A percentile compares a stretch with the other conserved stretches of the same genome.
Evolutionary conservation across 805 yeast species (phyloP).

Genomic region (Nakazawaea anatomiae): DNA sequence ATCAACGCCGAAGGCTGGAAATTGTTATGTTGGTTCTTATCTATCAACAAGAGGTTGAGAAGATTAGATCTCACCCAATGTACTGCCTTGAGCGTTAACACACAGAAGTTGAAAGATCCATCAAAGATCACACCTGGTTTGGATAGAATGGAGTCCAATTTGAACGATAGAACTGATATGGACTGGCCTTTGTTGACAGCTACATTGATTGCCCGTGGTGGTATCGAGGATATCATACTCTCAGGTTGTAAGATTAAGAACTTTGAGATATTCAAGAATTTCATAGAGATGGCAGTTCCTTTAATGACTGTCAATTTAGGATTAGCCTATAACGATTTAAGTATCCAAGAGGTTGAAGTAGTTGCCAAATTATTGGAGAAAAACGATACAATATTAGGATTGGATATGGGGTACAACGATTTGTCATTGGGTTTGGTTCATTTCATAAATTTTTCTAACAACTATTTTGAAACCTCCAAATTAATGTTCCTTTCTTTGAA

Average conservation of each 20-base stretch:
- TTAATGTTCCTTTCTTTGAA: conserved; percentile 55
- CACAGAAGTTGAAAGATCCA: conserved; percentile 29
- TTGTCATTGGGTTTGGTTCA: conserved; percentile 34
- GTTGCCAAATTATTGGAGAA: conserved; percentile 53
- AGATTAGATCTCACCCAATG: conserved; percentile 71
- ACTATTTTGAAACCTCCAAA: conserved; percentile 15
- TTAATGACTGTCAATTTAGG: conserved; percentile 61
- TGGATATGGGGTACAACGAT: conserved; percentile 84
- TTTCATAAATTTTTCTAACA: conserved; percentile 27
- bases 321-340: conserved; percentile 66
- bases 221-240: conserved; percentile 71
- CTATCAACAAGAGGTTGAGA: conserved; percentile 51
- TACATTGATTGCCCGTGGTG: conserved; percentile 61
- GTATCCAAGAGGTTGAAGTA: conserved; percentile 49
- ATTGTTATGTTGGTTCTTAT: conserved; percentile 65
- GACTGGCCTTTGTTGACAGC: conserved; percentile 79
- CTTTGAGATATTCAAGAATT: conserved; percentile 44
- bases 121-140: conserved; percentile 9
- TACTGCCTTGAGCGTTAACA: conserved; percentile 39
- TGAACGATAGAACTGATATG: conserved; percentile 61
- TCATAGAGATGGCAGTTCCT: conserved; percentile 51
- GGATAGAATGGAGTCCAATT: conserved; percentile 39
- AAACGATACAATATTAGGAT: conserved; percentile 46
- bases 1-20: conserved; percentile 75
- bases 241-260: conserved; percentile 70